Percentiles rank a stretch among this genome's conserved stretches.
phyloP scores from a whole-genome alignment of 345 rosid genomes.

The Pistacia vera region DNA sequence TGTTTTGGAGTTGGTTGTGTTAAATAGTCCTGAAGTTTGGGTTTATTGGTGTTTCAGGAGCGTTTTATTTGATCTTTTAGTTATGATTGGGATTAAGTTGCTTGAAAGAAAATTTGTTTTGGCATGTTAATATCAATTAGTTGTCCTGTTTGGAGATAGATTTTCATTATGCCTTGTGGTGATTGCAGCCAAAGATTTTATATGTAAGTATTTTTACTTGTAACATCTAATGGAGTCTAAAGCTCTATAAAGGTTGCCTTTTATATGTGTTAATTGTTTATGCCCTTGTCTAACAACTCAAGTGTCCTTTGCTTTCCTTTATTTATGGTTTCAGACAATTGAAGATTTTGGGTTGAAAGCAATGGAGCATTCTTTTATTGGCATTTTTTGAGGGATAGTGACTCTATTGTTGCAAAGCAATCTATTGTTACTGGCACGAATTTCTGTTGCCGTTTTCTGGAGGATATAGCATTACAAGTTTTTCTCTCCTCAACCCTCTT shows the following conservation, averaged over 20 bases:
- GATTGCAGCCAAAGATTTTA: no score
- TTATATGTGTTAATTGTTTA: neutral
- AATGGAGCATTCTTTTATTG: constrained; percentile 64
- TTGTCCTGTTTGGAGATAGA: no score
- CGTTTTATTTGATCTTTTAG: no score
- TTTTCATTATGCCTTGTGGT: no score
- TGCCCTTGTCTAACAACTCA: neutral
- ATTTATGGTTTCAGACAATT: constrained; percentile 57
- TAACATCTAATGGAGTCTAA: neutral
- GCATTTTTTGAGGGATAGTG: constrained; percentile 59
- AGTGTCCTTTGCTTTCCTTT: neutral
- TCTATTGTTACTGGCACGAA: constrained; percentile 66
- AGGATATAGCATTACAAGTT: constrained; percentile 88
- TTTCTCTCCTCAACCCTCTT: constrained; percentile 3
- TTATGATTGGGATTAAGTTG: no score
- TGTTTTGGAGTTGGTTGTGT: neutral
- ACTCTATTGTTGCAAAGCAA: constrained; percentile 58
- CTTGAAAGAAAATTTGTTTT: no score
- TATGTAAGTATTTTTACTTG: no score
- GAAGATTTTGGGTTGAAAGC: constrained; percentile 74
- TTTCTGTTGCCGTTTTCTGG: constrained; percentile 62
- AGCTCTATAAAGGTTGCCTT: neutral
- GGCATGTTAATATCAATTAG: no score
- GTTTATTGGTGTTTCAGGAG: no score
- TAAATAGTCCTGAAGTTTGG: no score